Base-by-base conservation (phyloP, 73 alveolate species). In the Halteria grandinella region DNA sequence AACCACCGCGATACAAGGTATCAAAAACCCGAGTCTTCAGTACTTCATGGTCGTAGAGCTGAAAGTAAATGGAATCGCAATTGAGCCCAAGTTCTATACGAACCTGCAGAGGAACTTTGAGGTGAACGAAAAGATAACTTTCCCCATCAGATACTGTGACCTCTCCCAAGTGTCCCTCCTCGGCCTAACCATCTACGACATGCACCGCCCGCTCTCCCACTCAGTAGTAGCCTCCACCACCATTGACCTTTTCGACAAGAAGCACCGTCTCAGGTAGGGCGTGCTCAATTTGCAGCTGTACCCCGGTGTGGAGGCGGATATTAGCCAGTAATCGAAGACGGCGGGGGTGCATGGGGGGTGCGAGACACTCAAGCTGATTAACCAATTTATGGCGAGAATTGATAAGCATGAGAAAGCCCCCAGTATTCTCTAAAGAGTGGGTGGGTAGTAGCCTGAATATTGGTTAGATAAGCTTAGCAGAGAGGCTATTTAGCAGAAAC, bases 201-300 rank as follows among this genome's bases (percentile, higher is more conserved):
- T 74, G 83, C 41, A 57, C 50, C 31, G 69, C 27, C 51, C 73
- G n/a, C 55, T 12, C 32, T 32, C 43, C 15, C 83, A 74, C 5
- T 58, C 83, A 18, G 40, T 83, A 14, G 36, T 74, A 21, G 92
- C 75, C 7, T 14, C 63, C 15, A 55, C 87, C 0, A 60, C 87
- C 8, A 24, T 83, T 5, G 50, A 52, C 17, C 49, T 83, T 12
- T 83, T 58, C 60, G 92, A 83, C 47, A 49, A 55, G 5, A 83
- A 83, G 28, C 37, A 32, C 45, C 34, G 92, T 36, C 55, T 83
- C 24, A 73, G 92, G 51, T 53, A 83, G 39, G 92, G 92, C 15
- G 27, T 71, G 21, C 33, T 33, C 24, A 57, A 45, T 15, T n/a
- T 83, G 18, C 50, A 32, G 41, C 36, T 83, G 4, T 74, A 84